Evolutionary conservation across 2,329 filamentous ascomycete species (phyloP).

Genomic region (Fusarium secorum): DNA sequence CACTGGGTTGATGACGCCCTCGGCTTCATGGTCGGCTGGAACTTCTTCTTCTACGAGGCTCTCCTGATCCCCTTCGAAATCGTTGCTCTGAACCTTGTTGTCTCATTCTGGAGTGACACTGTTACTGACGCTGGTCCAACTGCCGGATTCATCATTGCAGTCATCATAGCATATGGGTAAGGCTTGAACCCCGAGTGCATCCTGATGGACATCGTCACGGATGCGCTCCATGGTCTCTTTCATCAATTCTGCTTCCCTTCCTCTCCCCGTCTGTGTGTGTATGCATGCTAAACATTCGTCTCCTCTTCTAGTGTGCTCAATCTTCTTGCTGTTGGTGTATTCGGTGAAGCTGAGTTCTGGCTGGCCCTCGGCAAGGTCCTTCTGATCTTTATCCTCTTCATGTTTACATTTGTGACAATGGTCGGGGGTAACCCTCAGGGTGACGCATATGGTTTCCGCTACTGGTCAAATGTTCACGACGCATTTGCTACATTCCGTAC

Average conservation of each 20-base stretch:
- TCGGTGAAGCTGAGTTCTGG: slow-evolving; percentile 38
- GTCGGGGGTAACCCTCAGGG: slow-evolving; percentile 30
- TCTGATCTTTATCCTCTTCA: slow-evolving; percentile 35
- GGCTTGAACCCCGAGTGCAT: slow-evolving; percentile 18
- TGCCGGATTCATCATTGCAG: slow-evolving; percentile 43
- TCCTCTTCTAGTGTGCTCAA: slow-evolving; percentile 49
- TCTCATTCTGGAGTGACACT: slow-evolving; percentile 40
- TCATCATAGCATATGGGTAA: slow-evolving; percentile 37
- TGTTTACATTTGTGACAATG: slow-evolving; percentile 36
- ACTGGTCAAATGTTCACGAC: slow-evolving; percentile 26
- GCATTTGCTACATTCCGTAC: slow-evolving; percentile 22
- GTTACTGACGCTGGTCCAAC: slow-evolving; percentile 30
- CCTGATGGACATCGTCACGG: slow-evolving; percentile 29
- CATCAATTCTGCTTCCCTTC: neutral
- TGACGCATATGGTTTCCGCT: slow-evolving; percentile 31
- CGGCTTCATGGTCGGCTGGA: slow-evolving; percentile 43
- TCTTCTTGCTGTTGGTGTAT: slow-evolving; percentile 34
- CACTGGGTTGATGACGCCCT: slow-evolving; percentile 35
- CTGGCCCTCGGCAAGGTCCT: slow-evolving; percentile 30
- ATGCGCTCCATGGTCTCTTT: slow-evolving; percentile 23
- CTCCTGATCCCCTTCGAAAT: slow-evolving; percentile 47
- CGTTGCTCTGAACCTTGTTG: slow-evolving; percentile 44
- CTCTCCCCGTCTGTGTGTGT: slow-evolving; percentile 6
- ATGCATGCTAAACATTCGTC: slow-evolving; percentile 30
- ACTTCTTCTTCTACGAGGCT: slow-evolving; percentile 47